Evolutionary conservation across 352 stramenopile genomes (phyloP), one percentile per base, ranked within the genome.

Genomic region (Discostella stelligera): DNA sequence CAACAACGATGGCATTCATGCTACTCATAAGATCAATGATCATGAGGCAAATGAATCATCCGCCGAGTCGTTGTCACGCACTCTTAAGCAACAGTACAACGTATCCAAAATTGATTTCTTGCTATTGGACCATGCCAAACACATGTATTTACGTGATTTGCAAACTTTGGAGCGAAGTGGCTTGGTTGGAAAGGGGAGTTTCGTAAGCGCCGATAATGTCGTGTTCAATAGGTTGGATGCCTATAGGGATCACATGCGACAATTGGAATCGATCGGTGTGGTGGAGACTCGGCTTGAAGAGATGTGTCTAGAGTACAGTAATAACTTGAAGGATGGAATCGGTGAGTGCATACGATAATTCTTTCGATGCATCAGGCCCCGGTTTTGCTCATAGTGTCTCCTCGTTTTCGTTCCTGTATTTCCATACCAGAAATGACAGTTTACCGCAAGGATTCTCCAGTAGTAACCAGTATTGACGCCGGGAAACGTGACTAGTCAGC

Each of bases 111-210:
- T 87, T 66, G 79, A 91, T 49, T 90, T 93, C 68, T 21, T 93
- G 8, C 84, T 93, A 16, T 60, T 93, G 5, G 88, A 93, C 73
- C 88, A 93, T 68, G 81, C 89, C 25, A 93, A 93, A 53, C 71
- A 81, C 23, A 49, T 80, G 1, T 93, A 93, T 61, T 70, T 91
- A 1, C 32, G 58, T 2, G 82, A 93, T 74, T 77, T 93, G 41
- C 30, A 75, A 60, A 63, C 84, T 60, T 50, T 91, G 14, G 84
- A 91, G 68, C 10, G 53, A 18, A 41, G 54, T 16, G 20, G 23
- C 20, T 59, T 80, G 13, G 73, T 92, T n/a, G 52, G 65, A 25
- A 61, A 67, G 37, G 75, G 76, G 21, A 80, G 54, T 14, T 61
- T 75, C 62, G 84, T 93, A 1, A 74, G 74, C 11, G 88, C 88